These are phyloP conservation scores for Neofusicoccum umdonicola DNA, from an alignment of 2,329 filamentous ascomycete genomes.

Conservation along the genomic window DNA sequence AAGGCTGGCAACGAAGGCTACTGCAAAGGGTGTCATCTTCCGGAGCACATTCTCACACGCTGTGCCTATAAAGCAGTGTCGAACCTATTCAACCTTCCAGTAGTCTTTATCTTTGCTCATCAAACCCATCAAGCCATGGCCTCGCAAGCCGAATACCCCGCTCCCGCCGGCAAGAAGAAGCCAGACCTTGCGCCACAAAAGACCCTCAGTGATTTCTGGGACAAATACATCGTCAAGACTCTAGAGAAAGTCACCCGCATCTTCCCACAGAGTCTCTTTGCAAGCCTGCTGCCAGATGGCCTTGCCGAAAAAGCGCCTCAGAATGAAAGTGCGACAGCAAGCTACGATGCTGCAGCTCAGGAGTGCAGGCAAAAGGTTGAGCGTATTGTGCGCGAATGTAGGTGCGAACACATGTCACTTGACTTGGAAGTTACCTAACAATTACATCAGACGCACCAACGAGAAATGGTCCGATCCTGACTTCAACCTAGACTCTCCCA, in stretches of 20 bases:
- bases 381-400: constrained; percentile 62
- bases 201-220: constrained; percentile 69
- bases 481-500: constrained; percentile 74
- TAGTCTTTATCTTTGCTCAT: too few species aligned
- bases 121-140: too few species aligned
- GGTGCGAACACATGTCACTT: constrained; percentile 26
- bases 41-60: too few species aligned
- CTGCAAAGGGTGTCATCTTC: too few species aligned
- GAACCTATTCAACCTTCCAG: too few species aligned
- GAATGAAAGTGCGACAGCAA: constrained; percentile 63
- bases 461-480: constrained; percentile 84
- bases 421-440: not conserved
- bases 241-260: constrained; percentile 72
- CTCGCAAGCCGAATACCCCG: too few species aligned
- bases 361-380: constrained; percentile 63
- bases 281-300: constrained; percentile 58
- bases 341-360: constrained; percentile 69
- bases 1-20: too few species aligned
- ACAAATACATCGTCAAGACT: constrained; percentile 63
- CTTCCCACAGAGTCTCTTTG: constrained; percentile 66
- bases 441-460: constrained; percentile 58
- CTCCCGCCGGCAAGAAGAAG: too few species aligned
- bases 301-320: constrained; percentile 53
- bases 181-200: too few species aligned
- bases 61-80: too few species aligned